These are phyloP conservation scores for Solanum habrochaites DNA, from an alignment of 257 asterid species.

Conservation along the genomic window DNA sequence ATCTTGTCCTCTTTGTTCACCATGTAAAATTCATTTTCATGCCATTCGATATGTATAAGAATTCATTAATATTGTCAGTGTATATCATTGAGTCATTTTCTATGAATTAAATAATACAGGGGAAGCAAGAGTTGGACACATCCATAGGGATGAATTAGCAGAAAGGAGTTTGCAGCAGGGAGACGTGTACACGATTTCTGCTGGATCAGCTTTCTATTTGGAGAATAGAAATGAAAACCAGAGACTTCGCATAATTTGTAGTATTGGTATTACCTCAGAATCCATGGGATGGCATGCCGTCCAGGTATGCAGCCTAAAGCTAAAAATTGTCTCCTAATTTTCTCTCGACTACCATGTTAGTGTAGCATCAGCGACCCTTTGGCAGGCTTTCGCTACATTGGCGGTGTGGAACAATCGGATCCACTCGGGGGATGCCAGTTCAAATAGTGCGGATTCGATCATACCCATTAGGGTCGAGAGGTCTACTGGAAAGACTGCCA, in stretches of 20 bases:
- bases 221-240: conserved; percentile 47
- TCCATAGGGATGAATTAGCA: conserved; percentile 55
- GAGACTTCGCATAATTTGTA: conserved; percentile 56
- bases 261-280: conserved; percentile 42
- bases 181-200: conserved; percentile 56
- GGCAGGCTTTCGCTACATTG: too few relatives aligned
- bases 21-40: conserved; percentile 9
- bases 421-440: too few relatives aligned
- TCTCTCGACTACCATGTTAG: too few relatives aligned
- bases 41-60: background rate
- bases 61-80: background rate
- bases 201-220: conserved; percentile 75
- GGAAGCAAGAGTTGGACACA: conserved; percentile 67
- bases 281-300: conserved; percentile 35
- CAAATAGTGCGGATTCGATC: too few relatives aligned
- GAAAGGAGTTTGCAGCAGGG: conserved; percentile 47
- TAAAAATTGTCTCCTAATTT: too few relatives aligned
- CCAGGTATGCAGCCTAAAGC: conserved; percentile 21
- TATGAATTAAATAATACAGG: too few relatives aligned
- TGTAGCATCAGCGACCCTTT: too few relatives aligned
- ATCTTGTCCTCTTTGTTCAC: conserved; percentile 61
- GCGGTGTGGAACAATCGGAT: too few relatives aligned
- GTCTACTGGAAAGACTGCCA: too few relatives aligned
- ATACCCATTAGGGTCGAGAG: too few relatives aligned
- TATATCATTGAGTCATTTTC: background rate